A percentile compares a stretch with the other conserved stretches of the same genome.
Conservation (phyloP, 108 stramenopile genomes). For the Skeletonema potamos region DNA sequence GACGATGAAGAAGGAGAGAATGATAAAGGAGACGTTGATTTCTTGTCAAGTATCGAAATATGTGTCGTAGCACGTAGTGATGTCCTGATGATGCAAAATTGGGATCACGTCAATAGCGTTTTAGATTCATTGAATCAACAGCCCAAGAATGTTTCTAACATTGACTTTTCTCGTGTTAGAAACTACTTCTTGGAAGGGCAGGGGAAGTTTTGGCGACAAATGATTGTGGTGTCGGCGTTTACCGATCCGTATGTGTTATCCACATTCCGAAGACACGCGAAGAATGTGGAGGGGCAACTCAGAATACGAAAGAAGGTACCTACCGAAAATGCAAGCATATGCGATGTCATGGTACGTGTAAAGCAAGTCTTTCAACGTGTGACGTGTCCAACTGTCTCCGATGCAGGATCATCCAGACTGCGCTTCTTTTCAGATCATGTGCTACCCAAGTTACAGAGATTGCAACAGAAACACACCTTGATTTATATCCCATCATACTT, state of each 20-base stretch:
- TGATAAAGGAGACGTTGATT: conserved; percentile 74
- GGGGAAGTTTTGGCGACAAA: conserved; percentile 78
- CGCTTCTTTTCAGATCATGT: conserved; percentile 83
- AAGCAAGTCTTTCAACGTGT: conserved; percentile 93
- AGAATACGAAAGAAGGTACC: conserved; percentile 56
- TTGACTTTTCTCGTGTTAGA: conserved; percentile 94
- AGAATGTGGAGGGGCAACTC: conserved; percentile 70
- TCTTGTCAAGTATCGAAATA: conserved; percentile 91
- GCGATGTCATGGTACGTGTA: conserved; percentile 67
- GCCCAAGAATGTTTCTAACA: conserved; percentile 77
- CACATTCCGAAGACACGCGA: conserved; percentile 70
- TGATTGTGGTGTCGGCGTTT: conserved; percentile 73
- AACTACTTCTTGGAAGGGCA: conserved; percentile 88
- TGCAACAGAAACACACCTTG: conserved; percentile 85
- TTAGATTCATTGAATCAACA: conserved; percentile 74
- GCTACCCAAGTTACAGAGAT: conserved; percentile 69
- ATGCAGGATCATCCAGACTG: conserved; percentile 76
- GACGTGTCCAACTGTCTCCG: conserved; percentile 50
- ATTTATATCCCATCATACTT: conserved; percentile 94
- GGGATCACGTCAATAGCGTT: conserved; percentile 89
- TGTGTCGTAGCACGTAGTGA: conserved; percentile 77
- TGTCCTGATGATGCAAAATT: conserved; percentile 95
- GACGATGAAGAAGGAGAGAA: conserved; percentile 52
- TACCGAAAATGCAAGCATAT: conserved; percentile 62
- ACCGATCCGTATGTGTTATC: conserved; percentile 75